Conservation (phyloP, 2,329 filamentous ascomycete species). For the Calonectria honghensis region DNA sequence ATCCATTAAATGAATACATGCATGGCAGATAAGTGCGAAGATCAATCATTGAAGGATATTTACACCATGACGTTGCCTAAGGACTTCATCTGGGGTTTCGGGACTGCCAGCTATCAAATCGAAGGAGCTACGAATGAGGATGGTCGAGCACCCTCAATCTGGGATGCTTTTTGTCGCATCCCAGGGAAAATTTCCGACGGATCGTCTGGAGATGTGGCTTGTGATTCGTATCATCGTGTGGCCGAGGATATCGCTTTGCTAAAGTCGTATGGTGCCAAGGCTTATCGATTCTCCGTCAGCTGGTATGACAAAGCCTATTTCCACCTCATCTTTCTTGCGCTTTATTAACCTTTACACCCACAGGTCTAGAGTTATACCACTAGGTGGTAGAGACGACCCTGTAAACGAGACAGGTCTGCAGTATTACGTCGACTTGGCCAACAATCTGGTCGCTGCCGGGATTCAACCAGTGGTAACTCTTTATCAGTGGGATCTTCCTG, state of each 20-base stretch:
- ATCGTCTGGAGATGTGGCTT: slow-evolving; percentile 84
- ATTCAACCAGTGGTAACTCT: slow-evolving; percentile 89
- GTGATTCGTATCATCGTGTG: slow-evolving; percentile 90
- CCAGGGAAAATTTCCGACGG: slow-evolving; percentile 89
- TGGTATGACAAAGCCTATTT: slow-evolving; percentile 62
- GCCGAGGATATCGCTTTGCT: slow-evolving; percentile 85
- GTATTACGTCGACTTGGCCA: slow-evolving; percentile 86
- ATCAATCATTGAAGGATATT: no score
- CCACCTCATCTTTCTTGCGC: no score
- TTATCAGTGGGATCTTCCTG: slow-evolving; percentile 92
- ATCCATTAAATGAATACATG: no score
- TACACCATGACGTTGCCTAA: slow-evolving; percentile 68
- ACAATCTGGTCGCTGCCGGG: slow-evolving; percentile 83
- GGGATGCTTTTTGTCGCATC: slow-evolving; percentile 89
- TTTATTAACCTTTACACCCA: background rate
- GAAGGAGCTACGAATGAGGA: slow-evolving; percentile 85
- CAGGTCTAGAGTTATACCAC: slow-evolving; percentile 85
- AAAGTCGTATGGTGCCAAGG: slow-evolving; percentile 81
- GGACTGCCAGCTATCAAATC: slow-evolving; percentile 91
- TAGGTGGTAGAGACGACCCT: slow-evolving; percentile 87
- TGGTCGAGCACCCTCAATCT: slow-evolving; percentile 88
- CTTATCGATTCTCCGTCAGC: slow-evolving; percentile 89
- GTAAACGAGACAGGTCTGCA: slow-evolving; percentile 86
- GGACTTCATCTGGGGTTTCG: slow-evolving; percentile 87
- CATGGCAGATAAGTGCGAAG: no score